Percentiles rank a stretch among this genome's conserved stretches.
Evolutionary conservation across 805 yeast genomes (phyloP).

Genomic region (Kockiozyma suomiensis): DNA sequence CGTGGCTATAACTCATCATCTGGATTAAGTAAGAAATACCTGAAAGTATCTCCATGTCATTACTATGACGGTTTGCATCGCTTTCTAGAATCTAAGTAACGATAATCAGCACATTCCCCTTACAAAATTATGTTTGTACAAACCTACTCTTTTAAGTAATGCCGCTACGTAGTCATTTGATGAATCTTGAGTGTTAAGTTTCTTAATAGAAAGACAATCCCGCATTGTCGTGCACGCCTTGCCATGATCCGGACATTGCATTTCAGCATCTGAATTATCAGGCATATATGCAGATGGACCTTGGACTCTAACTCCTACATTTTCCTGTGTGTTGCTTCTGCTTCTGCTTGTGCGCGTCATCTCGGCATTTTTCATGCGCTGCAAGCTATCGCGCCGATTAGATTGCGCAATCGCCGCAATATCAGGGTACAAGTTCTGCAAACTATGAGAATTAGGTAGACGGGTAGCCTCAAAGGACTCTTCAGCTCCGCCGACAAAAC

Average conservation of each 20-base stretch:
- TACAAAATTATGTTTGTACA: no score
- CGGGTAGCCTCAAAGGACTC: neutral
- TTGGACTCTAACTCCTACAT: no score
- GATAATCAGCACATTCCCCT: neutral
- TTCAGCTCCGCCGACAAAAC: conserved; percentile 14
- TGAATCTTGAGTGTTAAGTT: neutral
- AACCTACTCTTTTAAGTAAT: no score
- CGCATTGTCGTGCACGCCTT: no score
- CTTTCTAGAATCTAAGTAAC: conserved; percentile 7
- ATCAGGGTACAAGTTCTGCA: neutral
- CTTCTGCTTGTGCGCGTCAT: neutral
- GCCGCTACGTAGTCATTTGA: no score
- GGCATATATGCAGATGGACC: no score
- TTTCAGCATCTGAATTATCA: no score
- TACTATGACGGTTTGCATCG: conserved; percentile 7
- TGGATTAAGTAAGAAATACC: conserved; percentile 22
- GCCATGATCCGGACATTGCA: no score
- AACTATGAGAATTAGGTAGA: neutral
- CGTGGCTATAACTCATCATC: neutral
- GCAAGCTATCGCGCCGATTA: neutral
- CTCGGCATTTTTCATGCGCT: neutral
- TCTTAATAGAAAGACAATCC: no score
- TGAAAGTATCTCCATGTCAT: conserved; percentile 20
- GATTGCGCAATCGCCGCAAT: neutral
- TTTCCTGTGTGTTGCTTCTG: no score